Evolutionary conservation across 1,139 yeast genomes (phyloP).

Genomic region (Saccharomyces pastorianus): DNA sequence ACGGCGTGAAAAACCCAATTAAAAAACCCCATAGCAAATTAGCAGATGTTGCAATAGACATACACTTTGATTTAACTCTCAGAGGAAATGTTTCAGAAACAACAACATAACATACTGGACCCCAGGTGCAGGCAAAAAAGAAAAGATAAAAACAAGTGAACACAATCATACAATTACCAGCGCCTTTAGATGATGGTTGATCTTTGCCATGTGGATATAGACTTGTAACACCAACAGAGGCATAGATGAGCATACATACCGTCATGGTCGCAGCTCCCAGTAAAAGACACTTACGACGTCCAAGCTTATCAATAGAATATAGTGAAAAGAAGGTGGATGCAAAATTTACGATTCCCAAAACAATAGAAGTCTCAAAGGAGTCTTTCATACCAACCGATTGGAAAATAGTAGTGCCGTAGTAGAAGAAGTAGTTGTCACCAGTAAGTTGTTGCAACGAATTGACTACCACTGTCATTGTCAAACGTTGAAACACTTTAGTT

Average conservation of each 20-base stretch:
- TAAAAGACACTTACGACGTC: slow-evolving; percentile 55
- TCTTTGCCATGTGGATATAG: background rate
- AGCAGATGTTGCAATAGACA: background rate
- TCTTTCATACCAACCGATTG: slow-evolving; percentile 58
- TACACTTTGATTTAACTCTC: background rate
- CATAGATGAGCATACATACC: background rate
- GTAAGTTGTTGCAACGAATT: slow-evolving; percentile 67
- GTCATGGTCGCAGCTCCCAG: slow-evolving; percentile 26
- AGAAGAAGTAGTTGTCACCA: slow-evolving; percentile 66
- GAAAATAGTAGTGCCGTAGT: slow-evolving; percentile 63
- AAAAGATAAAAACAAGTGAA: slow-evolving; percentile 70
- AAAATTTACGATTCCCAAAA: slow-evolving; percentile 64
- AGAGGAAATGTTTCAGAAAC: slow-evolving; percentile 22
- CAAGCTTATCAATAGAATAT: slow-evolving; percentile 51
- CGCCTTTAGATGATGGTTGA: background rate
- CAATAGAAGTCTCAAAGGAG: slow-evolving; percentile 60
- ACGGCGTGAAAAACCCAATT: slow-evolving; percentile 68
- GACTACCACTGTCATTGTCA: slow-evolving; percentile 52
- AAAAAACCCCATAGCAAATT: background rate
- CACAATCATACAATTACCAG: slow-evolving; percentile 20
- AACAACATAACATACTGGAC: slow-evolving; percentile 67
- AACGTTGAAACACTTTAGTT: slow-evolving; percentile 46
- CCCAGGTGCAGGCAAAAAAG: slow-evolving; percentile 80
- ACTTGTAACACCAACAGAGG: background rate
- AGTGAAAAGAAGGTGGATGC: slow-evolving; percentile 58